Evolutionary conservation across 2,329 filamentous ascomycete genomes (phyloP), one percentile per base, ranked within the genome.

Genomic region (Penicillium sclerotigenum): DNA sequence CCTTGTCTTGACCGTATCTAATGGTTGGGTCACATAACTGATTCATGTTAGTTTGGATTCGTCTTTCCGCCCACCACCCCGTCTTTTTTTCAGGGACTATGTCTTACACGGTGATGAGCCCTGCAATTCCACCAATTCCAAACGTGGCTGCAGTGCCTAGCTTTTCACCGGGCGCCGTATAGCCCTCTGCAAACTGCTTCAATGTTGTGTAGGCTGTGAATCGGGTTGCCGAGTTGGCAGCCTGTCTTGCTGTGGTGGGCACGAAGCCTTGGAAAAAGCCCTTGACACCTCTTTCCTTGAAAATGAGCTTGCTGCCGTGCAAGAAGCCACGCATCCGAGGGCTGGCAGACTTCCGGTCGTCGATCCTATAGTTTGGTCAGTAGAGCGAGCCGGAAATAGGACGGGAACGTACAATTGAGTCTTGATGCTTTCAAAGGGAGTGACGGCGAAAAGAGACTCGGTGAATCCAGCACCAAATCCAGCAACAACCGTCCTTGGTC

Each of bases 191-290:
- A 60, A 96, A 79, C 74, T 97, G 94, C 76, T 91, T 93, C 63
- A 97, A 81, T 56, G 87, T 90, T 2, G 90, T 97, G 76, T 97
- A 99, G 45, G 88, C 88, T 18, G 90, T 88, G 75, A 99, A 99
- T 16, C 94, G 85, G 1, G 90, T 89, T 1, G 94, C 94, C 42
- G 88, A 93, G 77, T 99, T 99, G 65, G 94, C 93, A 13, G 92
- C 91, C 76, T 99, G 94, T 49, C 94, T 84, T 22, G 92, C 91
- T 4, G 94, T 97, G 1, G 94, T 99, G 0, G 94, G 94, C 9
- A 95, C 87, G 68, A 99, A 94, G 24, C 94, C 94, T 73, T 97
- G 91, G 82, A 99, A 96, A 81, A 99, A 97, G 47, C 93, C 94
- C 34, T 88, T 83, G 36, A 97, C 71, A 24, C 94, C 94, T 66